Evolutionary conservation across 371 early-diverging fungal species (phyloP).

Genomic region (Saksenaea vasiformis): DNA sequence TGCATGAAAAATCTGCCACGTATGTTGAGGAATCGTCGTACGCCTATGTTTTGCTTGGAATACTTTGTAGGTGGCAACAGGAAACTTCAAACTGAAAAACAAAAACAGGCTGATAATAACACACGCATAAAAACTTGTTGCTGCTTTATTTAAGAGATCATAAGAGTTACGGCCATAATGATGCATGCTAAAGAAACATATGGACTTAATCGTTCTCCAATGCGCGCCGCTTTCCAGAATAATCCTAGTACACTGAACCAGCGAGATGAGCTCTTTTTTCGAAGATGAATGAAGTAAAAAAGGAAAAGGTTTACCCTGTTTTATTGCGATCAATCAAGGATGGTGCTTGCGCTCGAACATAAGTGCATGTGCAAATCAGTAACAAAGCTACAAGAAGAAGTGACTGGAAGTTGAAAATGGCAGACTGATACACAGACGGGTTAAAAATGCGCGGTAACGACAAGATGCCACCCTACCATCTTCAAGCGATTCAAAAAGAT

Average conservation of each 20-base stretch:
- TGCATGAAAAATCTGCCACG: no score
- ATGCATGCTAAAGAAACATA: slow-evolving; percentile 87
- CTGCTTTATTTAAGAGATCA: slow-evolving; percentile 47
- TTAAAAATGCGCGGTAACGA: neutral
- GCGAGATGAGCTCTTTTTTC: neutral
- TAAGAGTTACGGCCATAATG: slow-evolving; percentile 71
- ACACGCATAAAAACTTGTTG: no score
- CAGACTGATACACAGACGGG: slow-evolving; percentile 49
- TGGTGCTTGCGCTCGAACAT: slow-evolving; percentile 74
- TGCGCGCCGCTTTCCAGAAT: slow-evolving; percentile 91
- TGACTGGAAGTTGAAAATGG: slow-evolving; percentile 81
- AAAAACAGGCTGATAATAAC: no score
- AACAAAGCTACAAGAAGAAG: slow-evolving; percentile 74
- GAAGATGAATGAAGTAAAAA: neutral
- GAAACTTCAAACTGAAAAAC: neutral
- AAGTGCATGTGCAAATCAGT: slow-evolving; percentile 79
- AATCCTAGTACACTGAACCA: slow-evolving; percentile 69
- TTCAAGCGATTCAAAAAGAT: neutral
- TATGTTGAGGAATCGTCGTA: no score
- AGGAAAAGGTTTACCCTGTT: slow-evolving; percentile 46
- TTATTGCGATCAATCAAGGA: slow-evolving; percentile 70
- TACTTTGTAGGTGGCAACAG: no score
- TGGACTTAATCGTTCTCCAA: slow-evolving; percentile 88
- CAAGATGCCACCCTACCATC: neutral
- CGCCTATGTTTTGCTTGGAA: no score